Evolutionary conservation across 73 alveolate species (phyloP), one percentile per base, ranked within the genome.

Genomic region (Blepharisma japonicum): DNA sequence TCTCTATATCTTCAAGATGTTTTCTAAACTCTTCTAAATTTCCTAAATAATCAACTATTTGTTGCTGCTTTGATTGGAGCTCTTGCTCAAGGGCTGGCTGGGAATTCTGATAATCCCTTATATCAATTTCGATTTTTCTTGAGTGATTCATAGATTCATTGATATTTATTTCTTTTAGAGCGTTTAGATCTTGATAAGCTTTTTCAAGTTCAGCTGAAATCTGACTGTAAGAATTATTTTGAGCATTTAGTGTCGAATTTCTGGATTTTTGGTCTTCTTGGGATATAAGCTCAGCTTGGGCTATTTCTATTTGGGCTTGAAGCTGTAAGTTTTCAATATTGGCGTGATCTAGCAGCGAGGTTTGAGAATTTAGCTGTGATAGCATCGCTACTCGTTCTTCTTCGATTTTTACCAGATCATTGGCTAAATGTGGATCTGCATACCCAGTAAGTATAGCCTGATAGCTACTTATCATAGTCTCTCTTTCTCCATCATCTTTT

Each of bases 251-350:
- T 2, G 74, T 39, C 6, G 48, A 1, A 25, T 61, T 61, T 20
- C 74, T n/a, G 11, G 46, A n/a, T 61, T 61, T 61, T 61, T n/a
- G 47, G 23, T 39, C 23, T 20, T 61, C 74, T 61, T 61, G 47
- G 38, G 74, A n/a, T 25, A 61, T n/a, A 14, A 61, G 47, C 5
- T 61, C 47, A 9, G 74, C 74, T 8, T n/a, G 14, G 2, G 23
- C 2, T 1, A 61, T 39, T 14, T n/a, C 74, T 18, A 61, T 8
- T 61, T 61, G 47, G 47, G 47, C 74, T 61, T 61, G 47, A 18
- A 61, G 74, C 23, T 61, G 74, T 8, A 61, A 8, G 46, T 61
- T 61, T 18, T 61, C 18, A 5, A 61, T 39, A 20, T 8, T 14
- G 0, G 74, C 74, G 18, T 61, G 74, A 39, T 61, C 74, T 25